Evolutionary conservation across 164 flowering plant genomes (phyloP), one percentile per base, ranked within the genome.

Genomic region (Liquidambar formosana): DNA sequence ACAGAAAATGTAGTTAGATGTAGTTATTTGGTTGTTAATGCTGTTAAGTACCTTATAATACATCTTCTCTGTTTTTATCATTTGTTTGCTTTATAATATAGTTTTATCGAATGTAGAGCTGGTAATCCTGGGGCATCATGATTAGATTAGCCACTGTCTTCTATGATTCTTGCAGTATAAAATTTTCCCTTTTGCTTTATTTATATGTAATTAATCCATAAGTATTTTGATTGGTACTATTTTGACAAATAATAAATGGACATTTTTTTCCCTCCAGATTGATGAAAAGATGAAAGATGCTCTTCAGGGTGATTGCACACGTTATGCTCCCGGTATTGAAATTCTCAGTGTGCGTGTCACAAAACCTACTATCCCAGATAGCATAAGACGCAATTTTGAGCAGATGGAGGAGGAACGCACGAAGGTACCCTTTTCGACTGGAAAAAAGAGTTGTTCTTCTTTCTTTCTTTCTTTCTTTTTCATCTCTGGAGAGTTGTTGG

Each of bases 201-300:
- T 14, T 6, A 5, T 38, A 21, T 26, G 6, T 46, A 22, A n/a
- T 51, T 48, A 22, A 3, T 23, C 28, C 33, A 23, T 45, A 22
- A 8, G n/a, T 23, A n/a, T 26, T n/a, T 44, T 61, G 6, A 14
- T 52, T 21, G 23, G 21, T 64, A 48, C 25, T 19, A 1, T n/a
- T 44, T 23, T 12, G 28, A 23, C 28, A 11, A 48, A 48, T 15
- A 33, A 14, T 9, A 49, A 61, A 21, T 27, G 4, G 15, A 15
- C 57, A 4, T 57, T 18, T 21, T 63, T 18, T 68, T 77, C 38
- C 89, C 66, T 77, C 38, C 89, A 95, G 99, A 93, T 95, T 75
- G 99, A 88, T 82, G 97, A 93, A 59, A 95, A 83, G 78, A 91
- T 95, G 97, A 95, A 91, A 81, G 99, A 93, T 63, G 94, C 97